Evolutionary conservation across 2,329 filamentous ascomycete species (phyloP).

Genomic region (Cryoendolithus antarcticus): DNA sequence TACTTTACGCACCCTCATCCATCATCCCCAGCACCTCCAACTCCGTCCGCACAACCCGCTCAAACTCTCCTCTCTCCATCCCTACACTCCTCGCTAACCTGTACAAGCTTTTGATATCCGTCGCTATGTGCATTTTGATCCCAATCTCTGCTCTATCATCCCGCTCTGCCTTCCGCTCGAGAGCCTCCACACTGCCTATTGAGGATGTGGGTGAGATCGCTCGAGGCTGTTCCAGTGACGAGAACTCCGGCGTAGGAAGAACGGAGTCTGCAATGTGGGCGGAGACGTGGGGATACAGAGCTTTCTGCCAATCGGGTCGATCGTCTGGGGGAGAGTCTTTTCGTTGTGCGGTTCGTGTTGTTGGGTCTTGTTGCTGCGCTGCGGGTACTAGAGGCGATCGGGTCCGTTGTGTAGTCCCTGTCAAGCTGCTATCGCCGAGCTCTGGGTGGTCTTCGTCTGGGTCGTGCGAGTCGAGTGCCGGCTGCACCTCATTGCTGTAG

Average conservation of each 20-base stretch:
- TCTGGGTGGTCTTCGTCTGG: slow-evolving; percentile 54
- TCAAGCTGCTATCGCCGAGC: slow-evolving; percentile 38
- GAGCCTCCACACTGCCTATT: slow-evolving; percentile 38
- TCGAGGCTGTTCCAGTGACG: slow-evolving; percentile 34
- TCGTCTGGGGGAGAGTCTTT: slow-evolving; percentile 1
- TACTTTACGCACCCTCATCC: slow-evolving; percentile 41
- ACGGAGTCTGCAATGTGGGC: slow-evolving; percentile 37
- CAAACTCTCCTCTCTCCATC: slow-evolving; percentile 65
- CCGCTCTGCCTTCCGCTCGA: slow-evolving; percentile 33
- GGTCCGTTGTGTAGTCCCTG: slow-evolving; percentile 25
- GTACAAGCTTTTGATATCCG: slow-evolving; percentile 65
- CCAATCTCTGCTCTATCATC: slow-evolving; percentile 43
- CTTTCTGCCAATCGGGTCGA: slow-evolving; percentile 5
- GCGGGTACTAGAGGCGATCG: slow-evolving; percentile 1
- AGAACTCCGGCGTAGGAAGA: slow-evolving; percentile 36
- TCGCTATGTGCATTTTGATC: slow-evolving; percentile 67
- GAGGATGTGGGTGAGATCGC: slow-evolving; percentile 35
- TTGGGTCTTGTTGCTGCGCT: slow-evolving; percentile 1
- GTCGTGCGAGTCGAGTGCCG: slow-evolving; percentile 68
- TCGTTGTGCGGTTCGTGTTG: neutral
- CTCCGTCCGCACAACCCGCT: slow-evolving; percentile 57
- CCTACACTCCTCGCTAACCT: slow-evolving; percentile 57
- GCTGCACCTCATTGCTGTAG: slow-evolving; percentile 61
- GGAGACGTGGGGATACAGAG: slow-evolving; percentile 21
- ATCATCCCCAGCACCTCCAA: slow-evolving; percentile 57